Evolutionary conservation across 208 protist genomes (phyloP).

Genomic region (Leishmania amazonensis): DNA sequence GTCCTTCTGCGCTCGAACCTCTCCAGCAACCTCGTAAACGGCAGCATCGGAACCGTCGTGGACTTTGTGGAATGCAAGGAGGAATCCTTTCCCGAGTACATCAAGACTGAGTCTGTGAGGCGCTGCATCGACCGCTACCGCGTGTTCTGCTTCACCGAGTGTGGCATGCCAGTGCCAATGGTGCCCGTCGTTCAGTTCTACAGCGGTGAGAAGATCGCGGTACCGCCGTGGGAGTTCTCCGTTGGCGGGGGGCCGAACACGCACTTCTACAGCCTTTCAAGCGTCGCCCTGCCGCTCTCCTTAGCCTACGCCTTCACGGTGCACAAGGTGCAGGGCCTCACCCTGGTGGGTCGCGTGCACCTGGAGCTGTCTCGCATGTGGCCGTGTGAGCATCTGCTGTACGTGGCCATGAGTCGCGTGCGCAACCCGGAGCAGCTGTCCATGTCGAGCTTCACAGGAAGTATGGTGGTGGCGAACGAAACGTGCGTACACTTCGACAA

Average conservation of each 20-base stretch:
- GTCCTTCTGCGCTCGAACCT: constrained; percentile 85
- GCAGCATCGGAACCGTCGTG: constrained; percentile 87
- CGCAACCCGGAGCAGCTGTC: constrained; percentile 90
- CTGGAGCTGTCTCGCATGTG: constrained; percentile 90
- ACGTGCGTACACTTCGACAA: constrained; percentile 79
- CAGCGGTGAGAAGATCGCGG: constrained; percentile 70
- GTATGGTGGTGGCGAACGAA: constrained; percentile 83
- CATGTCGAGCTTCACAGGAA: constrained; percentile 72
- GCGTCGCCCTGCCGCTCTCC: constrained; percentile 73
- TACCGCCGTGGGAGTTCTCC: constrained; percentile 85
- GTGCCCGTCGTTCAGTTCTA: constrained; percentile 89
- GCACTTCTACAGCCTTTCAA: constrained; percentile 80
- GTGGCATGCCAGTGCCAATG: constrained; percentile 77
- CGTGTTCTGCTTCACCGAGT: constrained; percentile 82
- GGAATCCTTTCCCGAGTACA: constrained; percentile 69
- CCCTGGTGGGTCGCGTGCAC: constrained; percentile 84
- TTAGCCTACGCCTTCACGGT: constrained; percentile 92
- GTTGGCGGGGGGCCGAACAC: constrained; percentile 76
- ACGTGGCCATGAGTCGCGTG: constrained; percentile 91
- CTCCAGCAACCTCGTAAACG: constrained; percentile 79
- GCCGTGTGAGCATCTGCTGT: constrained; percentile 88
- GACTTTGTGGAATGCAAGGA: constrained; percentile 79
- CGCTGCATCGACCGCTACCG: constrained; percentile 80
- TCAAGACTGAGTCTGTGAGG: constrained; percentile 62
- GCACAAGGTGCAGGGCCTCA: constrained; percentile 91